Percentiles rank a stretch among this genome's conserved stretches.
phyloP scores from a whole-genome alignment of 257 asterid species.

The Penstemon davidsonii region DNA sequence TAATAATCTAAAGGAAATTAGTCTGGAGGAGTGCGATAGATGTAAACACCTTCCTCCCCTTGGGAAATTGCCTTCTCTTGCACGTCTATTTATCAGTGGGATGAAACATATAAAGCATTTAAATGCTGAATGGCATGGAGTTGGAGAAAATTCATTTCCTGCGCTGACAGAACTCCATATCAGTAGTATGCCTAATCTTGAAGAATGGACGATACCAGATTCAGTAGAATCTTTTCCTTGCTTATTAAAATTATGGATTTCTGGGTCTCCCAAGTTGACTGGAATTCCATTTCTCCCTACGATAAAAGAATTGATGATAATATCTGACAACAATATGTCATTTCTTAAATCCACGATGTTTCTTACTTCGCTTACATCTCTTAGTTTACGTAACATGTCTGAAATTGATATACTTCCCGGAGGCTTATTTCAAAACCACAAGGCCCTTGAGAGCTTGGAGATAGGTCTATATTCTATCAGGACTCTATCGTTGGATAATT shows the following conservation, averaged over 20 bases:
- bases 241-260: accelerated
- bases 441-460: too few relatives aligned
- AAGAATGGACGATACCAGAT: too few relatives aligned
- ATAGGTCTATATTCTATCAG: too few relatives aligned
- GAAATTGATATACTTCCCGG: background rate
- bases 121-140: too few relatives aligned
- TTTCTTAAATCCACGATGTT: background rate
- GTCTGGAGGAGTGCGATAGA: too few relatives aligned
- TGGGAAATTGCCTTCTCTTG: slow-evolving; percentile 26
- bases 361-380: slow-evolving; percentile 15
- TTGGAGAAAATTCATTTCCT: too few relatives aligned
- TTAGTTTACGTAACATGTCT: background rate
- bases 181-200: too few relatives aligned
- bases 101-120: slow-evolving; percentile 4
- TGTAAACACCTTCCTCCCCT: background rate
- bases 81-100: background rate
- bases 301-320: background rate
- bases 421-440: too few relatives aligned
- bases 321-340: background rate
- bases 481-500: too few relatives aligned
- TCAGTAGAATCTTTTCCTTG: slow-evolving; percentile 3
- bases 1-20: background rate
- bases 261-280: background rate
- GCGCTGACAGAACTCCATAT: too few relatives aligned
- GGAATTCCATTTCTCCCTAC: background rate